Evolutionary conservation across 352 stramenopile species (phyloP).

Genomic region (Pythium myriotylum): DNA sequence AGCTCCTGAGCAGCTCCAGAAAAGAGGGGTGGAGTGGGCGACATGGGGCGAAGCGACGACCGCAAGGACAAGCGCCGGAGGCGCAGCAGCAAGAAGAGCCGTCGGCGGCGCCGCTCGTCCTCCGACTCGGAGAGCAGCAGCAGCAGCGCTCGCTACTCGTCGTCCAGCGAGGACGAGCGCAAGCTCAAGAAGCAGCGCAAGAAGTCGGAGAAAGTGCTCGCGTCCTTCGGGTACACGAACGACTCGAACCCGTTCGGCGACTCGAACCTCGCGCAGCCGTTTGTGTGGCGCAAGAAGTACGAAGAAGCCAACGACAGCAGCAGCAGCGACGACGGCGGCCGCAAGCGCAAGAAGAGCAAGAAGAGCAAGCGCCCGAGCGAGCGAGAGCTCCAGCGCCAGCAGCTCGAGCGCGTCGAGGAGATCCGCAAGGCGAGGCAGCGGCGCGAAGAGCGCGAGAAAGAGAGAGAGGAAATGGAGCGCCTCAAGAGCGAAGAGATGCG

Average conservation of each 20-base stretch:
- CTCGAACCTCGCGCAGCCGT: slow-evolving; percentile 95
- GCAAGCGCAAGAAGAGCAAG: slow-evolving; percentile 26
- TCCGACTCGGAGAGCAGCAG: slow-evolving; percentile 7
- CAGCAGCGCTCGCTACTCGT: slow-evolving; percentile 27
- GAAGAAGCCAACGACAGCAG: slow-evolving; percentile 36
- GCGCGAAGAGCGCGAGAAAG: slow-evolving; percentile 83
- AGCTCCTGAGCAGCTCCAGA: not conserved
- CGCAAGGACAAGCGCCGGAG: slow-evolving; percentile 32
- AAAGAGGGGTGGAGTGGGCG: not conserved
- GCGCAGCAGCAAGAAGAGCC: slow-evolving; percentile 46
- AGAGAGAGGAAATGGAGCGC: slow-evolving; percentile 96
- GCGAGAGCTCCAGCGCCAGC: slow-evolving; percentile 64
- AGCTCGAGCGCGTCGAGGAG: slow-evolving; percentile 91
- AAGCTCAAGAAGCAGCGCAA: slow-evolving; percentile 61
- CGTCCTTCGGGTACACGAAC: slow-evolving; percentile 96
- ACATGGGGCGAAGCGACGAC: slow-evolving; percentile 27
- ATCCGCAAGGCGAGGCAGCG: slow-evolving; percentile 96
- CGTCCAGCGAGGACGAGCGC: slow-evolving; percentile 40
- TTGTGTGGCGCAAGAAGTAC: slow-evolving; percentile 98
- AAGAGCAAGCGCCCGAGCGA: slow-evolving; percentile 36
- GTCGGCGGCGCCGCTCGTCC: slow-evolving; percentile 15
- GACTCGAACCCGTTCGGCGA: slow-evolving; percentile 99
- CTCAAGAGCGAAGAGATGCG: slow-evolving; percentile 94
- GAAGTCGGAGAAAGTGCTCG: slow-evolving; percentile 75
- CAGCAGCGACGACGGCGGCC: slow-evolving; percentile 4